Conservation (phyloP, 345 rosid genomes). For the Angophora floribunda region DNA sequence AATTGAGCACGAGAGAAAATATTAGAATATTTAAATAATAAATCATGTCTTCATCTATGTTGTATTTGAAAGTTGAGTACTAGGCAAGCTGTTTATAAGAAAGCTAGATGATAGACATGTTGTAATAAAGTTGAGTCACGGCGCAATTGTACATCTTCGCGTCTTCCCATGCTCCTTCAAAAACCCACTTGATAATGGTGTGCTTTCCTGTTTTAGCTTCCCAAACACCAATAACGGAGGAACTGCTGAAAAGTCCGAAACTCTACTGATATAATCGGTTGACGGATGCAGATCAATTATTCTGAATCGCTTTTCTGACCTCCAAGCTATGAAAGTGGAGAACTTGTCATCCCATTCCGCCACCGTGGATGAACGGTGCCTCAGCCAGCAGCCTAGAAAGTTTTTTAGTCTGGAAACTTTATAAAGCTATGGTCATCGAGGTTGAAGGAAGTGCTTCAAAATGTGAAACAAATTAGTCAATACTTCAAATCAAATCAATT, state of each 20-base stretch:
- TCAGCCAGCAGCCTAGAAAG: not conserved
- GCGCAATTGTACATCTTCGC: not conserved
- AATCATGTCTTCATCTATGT: too few species aligned
- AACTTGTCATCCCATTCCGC: not conserved
- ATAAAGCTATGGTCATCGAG: not conserved
- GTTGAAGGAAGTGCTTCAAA: not conserved
- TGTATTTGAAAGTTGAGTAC: too few species aligned
- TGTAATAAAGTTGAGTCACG: not conserved
- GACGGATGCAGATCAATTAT: conserved; percentile 20
- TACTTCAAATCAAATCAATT: not conserved
- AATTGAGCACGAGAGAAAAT: fast-evolving
- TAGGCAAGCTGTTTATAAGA: not conserved
- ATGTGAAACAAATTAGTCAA: not conserved
- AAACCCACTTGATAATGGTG: not conserved
- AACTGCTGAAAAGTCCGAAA: conserved; percentile 18
- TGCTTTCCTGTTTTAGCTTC: conserved; percentile 34
- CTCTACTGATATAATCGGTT: conserved; percentile 27
- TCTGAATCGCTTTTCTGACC: conserved; percentile 26
- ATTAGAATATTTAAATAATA: too few species aligned
- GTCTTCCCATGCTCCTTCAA: not conserved
- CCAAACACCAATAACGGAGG: conserved; percentile 13
- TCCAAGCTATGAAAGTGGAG: conserved; percentile 11
- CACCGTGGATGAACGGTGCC: not conserved
- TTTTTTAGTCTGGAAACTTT: not conserved
- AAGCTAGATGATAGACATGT: not conserved